Evolutionary conservation across 1,284 basidiomycete genomes (phyloP).

Genomic region (Megacollybia platyphylla): DNA sequence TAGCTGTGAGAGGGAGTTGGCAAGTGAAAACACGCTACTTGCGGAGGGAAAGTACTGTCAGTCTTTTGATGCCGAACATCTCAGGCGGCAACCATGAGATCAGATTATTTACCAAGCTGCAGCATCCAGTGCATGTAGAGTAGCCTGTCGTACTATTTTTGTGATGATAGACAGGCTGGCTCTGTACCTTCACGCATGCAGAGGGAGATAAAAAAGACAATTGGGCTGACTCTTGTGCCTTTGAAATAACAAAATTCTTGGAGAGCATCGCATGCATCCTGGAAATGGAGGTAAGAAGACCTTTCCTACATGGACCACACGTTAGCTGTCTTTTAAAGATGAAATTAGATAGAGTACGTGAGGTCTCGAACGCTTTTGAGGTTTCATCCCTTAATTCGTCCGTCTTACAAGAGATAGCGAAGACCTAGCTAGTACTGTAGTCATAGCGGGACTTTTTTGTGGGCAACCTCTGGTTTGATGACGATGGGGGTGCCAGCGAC

Average conservation of each 20-base stretch:
- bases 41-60: constrained; percentile 49
- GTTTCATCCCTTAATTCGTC: not conserved
- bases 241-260: not conserved
- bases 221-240: not conserved
- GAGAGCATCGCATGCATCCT: not conserved
- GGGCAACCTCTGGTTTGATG: not conserved
- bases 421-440: not conserved
- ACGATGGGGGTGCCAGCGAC: not conserved
- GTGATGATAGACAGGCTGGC: not conserved
- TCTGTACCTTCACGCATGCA: not conserved
- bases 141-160: constrained; percentile 8
- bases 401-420: not conserved
- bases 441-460: not conserved
- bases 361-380: not conserved
- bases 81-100: constrained; percentile 36
- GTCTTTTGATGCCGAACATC: constrained; percentile 34
- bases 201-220: not conserved
- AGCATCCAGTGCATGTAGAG: constrained; percentile 23
- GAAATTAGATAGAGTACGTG: not conserved
- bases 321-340: not conserved
- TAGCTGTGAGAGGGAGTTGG: constrained; percentile 21
- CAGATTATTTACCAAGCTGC: constrained; percentile 29
- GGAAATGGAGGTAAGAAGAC: not conserved
- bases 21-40: constrained; percentile 12
- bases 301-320: not conserved